Conservation (phyloP, 2,329 filamentous ascomycete species). For the Botryosphaeria dothidea region DNA sequence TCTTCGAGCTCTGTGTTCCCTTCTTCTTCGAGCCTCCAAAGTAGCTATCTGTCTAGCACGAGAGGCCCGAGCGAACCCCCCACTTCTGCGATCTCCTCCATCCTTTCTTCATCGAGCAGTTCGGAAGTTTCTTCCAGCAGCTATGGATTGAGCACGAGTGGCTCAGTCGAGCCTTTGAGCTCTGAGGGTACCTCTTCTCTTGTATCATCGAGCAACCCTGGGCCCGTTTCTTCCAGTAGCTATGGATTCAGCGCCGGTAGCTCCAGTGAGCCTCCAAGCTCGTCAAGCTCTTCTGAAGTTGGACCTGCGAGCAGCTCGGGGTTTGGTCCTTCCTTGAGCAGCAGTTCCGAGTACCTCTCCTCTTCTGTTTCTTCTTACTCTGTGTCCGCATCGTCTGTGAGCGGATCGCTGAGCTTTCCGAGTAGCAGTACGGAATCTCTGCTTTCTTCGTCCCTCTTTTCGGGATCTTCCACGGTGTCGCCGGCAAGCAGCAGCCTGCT, state of each 20-base stretch:
- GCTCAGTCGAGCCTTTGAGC: not conserved
- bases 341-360: not conserved
- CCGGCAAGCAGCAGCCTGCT: not conserved
- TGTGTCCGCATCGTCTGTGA: not conserved
- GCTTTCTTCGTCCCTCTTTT: not conserved
- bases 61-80: not conserved
- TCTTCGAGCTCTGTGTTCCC: not conserved
- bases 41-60: not conserved
- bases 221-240: not conserved
- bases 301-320: not conserved
- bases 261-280: not conserved
- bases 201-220: not conserved
- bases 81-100: not conserved
- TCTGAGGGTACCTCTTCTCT: not conserved
- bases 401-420: not conserved
- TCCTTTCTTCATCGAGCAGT: not conserved
- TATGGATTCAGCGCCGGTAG: not conserved
- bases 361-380: not conserved
- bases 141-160: not conserved
- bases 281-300: not conserved
- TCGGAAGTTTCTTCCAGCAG: not conserved
- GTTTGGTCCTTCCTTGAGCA: not conserved
- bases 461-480: not conserved
- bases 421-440: not conserved
- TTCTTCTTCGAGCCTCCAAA: not conserved